phyloP scores from a whole-genome alignment of 1,139 yeast species.

The Debaryomyces psychrophilus region DNA sequence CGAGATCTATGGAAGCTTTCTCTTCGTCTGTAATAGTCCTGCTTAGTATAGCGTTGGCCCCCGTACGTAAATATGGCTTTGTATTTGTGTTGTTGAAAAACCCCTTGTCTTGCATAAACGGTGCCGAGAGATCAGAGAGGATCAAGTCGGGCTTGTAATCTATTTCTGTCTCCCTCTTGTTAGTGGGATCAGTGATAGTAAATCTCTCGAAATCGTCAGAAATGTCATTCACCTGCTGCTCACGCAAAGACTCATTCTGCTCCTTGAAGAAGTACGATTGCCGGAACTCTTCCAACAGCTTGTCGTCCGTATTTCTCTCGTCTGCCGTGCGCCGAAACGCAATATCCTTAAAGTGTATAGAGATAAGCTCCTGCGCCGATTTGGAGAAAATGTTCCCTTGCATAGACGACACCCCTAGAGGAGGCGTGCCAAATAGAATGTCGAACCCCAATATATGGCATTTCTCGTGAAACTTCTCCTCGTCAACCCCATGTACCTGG shows the following conservation, averaged over 20 bases:
- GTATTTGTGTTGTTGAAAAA: conserved; percentile 76
- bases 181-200: neutral
- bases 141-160: conserved; percentile 55
- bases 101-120: conserved; percentile 65
- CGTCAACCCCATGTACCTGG: conserved; percentile 32
- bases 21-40: conserved; percentile 29
- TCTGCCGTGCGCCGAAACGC: conserved; percentile 21
- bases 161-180: neutral
- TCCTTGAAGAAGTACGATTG: conserved; percentile 35
- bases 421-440: conserved; percentile 75
- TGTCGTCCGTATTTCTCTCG: neutral
- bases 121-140: conserved; percentile 85
- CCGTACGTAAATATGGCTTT: conserved; percentile 57
- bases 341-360: conserved; percentile 55
- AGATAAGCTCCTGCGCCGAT: conserved; percentile 62
- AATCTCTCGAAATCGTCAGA: neutral
- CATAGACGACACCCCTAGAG: conserved; percentile 73
- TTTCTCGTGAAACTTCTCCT: conserved; percentile 53
- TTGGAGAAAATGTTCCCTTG: conserved; percentile 86
- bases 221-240: conserved; percentile 23
- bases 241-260: conserved; percentile 25
- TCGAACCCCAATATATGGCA: conserved; percentile 87
- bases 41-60: conserved; percentile 30
- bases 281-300: conserved; percentile 12
- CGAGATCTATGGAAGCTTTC: conserved; percentile 58